phyloP scores from a whole-genome alignment of 352 stramenopile genomes.

The Phytophthora nicotianae region DNA sequence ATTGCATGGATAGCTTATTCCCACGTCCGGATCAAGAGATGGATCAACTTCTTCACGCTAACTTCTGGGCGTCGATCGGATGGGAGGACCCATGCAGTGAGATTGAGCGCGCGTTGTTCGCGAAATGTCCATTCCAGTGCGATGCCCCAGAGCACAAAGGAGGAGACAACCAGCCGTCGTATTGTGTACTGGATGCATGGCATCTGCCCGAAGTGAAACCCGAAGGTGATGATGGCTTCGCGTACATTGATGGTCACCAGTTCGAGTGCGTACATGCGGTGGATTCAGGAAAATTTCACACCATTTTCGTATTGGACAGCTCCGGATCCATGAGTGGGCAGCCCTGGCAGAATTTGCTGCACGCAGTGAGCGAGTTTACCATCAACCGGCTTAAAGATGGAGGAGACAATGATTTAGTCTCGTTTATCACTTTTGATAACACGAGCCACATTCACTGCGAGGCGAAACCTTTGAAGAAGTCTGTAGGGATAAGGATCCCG shows the following conservation, averaged over 20 bases:
- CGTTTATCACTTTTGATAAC: slow-evolving; percentile 38
- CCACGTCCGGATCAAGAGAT: slow-evolving; percentile 29
- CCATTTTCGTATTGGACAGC: slow-evolving; percentile 48
- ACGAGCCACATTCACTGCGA: slow-evolving; percentile 30
- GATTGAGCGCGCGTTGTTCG: slow-evolving; percentile 34
- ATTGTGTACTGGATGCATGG: slow-evolving; percentile 40
- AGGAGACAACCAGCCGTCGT: slow-evolving; percentile 20
- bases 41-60: slow-evolving; percentile 46
- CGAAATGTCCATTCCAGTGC: slow-evolving; percentile 42
- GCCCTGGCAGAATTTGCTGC: slow-evolving; percentile 33
- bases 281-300: slow-evolving; percentile 34
- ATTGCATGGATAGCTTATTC: slow-evolving; percentile 34
- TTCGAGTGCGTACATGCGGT: slow-evolving; percentile 41
- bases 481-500: too few relatives aligned
- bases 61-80: slow-evolving; percentile 44
- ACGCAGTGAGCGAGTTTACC: slow-evolving; percentile 33
- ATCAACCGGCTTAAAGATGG: slow-evolving; percentile 29
- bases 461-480: background rate
- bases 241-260: slow-evolving; percentile 36
- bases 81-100: slow-evolving; percentile 48
- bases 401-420: slow-evolving; percentile 36
- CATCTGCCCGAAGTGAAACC: slow-evolving; percentile 52
- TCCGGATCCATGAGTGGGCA: slow-evolving; percentile 46
- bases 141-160: slow-evolving; percentile 40
- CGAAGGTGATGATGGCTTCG: slow-evolving; percentile 31